Evolutionary conservation across 2,329 filamentous ascomycete genomes (phyloP).

Genomic region (Neodidymelliopsis sp.): DNA sequence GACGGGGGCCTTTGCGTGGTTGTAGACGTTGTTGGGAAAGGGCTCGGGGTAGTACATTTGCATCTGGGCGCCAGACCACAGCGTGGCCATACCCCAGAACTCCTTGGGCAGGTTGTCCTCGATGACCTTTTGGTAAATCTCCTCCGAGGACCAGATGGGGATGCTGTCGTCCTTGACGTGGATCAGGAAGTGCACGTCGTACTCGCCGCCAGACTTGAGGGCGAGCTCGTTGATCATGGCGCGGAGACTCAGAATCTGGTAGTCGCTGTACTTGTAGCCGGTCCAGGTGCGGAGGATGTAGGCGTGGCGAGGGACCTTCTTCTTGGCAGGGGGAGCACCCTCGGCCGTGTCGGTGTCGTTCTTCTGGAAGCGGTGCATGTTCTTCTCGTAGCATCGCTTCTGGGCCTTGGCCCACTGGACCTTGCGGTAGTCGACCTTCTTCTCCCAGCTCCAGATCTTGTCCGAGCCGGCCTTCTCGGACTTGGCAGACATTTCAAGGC

Average conservation of each 20-base stretch:
- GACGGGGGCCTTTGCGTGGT: slow-evolving; percentile 70
- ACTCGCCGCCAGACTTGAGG: slow-evolving; percentile 82
- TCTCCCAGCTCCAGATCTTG: slow-evolving; percentile 58
- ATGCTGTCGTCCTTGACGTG: slow-evolving; percentile 81
- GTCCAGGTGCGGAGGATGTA: slow-evolving; percentile 86
- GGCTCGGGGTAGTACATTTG: slow-evolving; percentile 86
- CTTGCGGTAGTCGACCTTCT: slow-evolving; percentile 57
- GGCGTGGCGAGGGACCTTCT: slow-evolving; percentile 70
- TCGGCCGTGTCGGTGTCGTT: slow-evolving; percentile 38
- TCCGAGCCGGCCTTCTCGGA: slow-evolving; percentile 55
- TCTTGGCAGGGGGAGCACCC: slow-evolving; percentile 44
- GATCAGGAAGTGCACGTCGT: slow-evolving; percentile 84
- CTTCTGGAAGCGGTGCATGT: slow-evolving; percentile 55
- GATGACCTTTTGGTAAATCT: slow-evolving; percentile 71
- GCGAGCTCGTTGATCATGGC: slow-evolving; percentile 84
- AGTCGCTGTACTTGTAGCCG: slow-evolving; percentile 77
- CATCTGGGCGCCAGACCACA: slow-evolving; percentile 97
- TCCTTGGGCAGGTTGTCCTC: slow-evolving; percentile 77
- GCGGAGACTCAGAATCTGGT: slow-evolving; percentile 81
- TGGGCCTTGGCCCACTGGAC: slow-evolving; percentile 59
- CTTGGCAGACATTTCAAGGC: slow-evolving; percentile 57
- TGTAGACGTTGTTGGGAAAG: slow-evolving; percentile 75
- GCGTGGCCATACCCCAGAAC: slow-evolving; percentile 84
- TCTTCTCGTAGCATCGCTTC: slow-evolving; percentile 58
- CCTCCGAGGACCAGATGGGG: slow-evolving; percentile 79